These are phyloP conservation scores for Candida berthetii DNA, from an alignment of 805 yeast species.

Conservation along the genomic window DNA sequence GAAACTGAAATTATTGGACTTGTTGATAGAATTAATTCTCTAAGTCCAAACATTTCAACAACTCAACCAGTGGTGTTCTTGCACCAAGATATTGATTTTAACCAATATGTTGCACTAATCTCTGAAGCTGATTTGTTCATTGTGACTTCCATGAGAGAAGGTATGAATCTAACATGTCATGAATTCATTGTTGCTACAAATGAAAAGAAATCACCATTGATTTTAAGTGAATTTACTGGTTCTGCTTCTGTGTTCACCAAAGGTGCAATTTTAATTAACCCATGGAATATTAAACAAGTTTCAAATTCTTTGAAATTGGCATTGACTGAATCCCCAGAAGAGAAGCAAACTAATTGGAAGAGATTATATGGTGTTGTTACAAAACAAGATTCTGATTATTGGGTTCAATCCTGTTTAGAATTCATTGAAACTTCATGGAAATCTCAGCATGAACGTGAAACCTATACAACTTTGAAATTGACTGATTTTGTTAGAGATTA, in stretches of 20 bases:
- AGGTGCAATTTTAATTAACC: conserved; percentile 78
- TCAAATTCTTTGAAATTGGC: conserved; percentile 57
- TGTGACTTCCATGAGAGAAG: conserved; percentile 91
- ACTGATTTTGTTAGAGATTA: conserved; percentile 13
- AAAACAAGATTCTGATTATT: conserved; percentile 63
- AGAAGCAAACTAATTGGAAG: conserved; percentile 57
- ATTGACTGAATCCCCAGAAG: conserved; percentile 58
- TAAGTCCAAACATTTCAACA: conserved; percentile 63
- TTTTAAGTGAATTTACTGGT: conserved; percentile 92
- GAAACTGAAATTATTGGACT: conserved; percentile 71
- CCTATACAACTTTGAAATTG: conserved; percentile 24
- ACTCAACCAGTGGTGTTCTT: conserved; percentile 82
- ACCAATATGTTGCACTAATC: conserved; percentile 81
- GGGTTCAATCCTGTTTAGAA: conserved; percentile 59
- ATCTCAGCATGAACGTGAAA: conserved; percentile 35
- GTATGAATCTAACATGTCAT: conserved; percentile 94
- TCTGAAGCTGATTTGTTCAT: conserved; percentile 84
- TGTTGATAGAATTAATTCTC: conserved; percentile 80
- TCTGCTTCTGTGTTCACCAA: conserved; percentile 71
- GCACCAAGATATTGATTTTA: conserved; percentile 84
- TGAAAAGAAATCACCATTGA: conserved; percentile 70
- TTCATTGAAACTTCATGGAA: conserved; percentile 49
- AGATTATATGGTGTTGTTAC: conserved; percentile 50
- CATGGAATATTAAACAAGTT: conserved; percentile 77
- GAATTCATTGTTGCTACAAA: conserved; percentile 79